Conservation (phyloP, 495 filamentous ascomycete genomes). For the Podospora fimiseda region DNA sequence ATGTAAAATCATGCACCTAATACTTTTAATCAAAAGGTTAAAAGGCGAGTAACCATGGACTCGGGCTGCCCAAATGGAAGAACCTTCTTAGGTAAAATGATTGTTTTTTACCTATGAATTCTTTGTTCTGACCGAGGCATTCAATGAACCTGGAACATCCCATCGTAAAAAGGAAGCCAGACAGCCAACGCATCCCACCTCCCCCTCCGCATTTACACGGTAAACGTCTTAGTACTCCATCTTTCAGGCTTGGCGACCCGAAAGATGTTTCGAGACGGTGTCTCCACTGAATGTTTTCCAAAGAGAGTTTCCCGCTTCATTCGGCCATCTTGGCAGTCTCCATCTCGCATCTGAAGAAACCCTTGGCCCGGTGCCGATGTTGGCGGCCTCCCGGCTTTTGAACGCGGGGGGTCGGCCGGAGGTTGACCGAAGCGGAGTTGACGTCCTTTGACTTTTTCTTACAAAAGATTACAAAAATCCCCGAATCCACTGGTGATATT, state of each 20-base stretch:
- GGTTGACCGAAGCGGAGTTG: background rate
- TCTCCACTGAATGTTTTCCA: conserved; percentile 5
- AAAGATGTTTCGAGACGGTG: background rate
- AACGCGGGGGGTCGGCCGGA: conserved; percentile 2
- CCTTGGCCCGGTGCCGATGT: conserved; percentile 8
- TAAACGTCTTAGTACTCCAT: background rate
- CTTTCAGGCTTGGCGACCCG: conserved; percentile 7
- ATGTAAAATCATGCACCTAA: background rate
- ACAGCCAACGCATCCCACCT: background rate
- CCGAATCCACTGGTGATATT: too few species aligned
- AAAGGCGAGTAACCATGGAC: background rate
- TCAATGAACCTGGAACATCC: too few species aligned
- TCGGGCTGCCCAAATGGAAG: background rate
- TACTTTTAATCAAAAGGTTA: background rate
- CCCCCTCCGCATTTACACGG: background rate
- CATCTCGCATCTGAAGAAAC: conserved; percentile 1
- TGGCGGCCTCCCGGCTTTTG: conserved; percentile 18
- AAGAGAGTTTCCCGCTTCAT: background rate
- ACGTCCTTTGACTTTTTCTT: background rate
- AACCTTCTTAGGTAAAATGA: background rate
- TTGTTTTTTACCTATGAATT: background rate
- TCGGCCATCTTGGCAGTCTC: conserved; percentile 11
- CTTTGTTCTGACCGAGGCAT: too few species aligned
- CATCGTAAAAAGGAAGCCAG: background rate
- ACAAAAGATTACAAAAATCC: background rate